Conservation (phyloP, 257 asterid species). For the Plantago ovata region DNA sequence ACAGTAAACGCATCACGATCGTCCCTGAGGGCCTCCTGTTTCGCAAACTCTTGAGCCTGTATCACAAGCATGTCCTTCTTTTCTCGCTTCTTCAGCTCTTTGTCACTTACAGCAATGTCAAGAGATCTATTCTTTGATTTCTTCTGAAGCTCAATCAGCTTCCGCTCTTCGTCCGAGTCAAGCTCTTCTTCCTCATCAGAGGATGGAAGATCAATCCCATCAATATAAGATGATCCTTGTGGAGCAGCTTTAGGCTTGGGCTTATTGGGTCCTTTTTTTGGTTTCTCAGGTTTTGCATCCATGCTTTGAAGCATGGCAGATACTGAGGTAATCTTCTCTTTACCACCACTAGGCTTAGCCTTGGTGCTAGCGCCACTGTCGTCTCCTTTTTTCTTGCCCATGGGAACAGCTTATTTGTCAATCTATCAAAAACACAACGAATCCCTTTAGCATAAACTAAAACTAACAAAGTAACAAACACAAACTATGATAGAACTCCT, state of each 20-base stretch:
- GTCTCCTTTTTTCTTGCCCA: constrained; percentile 69
- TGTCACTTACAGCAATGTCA: constrained; percentile 35
- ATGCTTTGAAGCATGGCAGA: constrained; percentile 61
- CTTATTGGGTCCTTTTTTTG: constrained; percentile 51
- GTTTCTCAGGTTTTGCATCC: constrained; percentile 58
- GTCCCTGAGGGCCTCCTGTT: constrained; percentile 57
- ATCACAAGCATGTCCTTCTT: constrained; percentile 50
- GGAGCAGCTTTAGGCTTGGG: constrained; percentile 50
- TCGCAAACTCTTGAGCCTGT: constrained; percentile 51
- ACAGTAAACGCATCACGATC: constrained; percentile 78
- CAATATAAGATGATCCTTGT: constrained; percentile 40
- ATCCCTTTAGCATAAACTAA: neutral
- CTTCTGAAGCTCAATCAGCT: constrained; percentile 22
- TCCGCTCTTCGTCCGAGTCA: constrained; percentile 32
- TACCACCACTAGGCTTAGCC: constrained; percentile 42
- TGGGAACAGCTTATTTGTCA: constrained; percentile 16
- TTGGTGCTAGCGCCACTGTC: constrained; percentile 42
- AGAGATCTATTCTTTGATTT: constrained; percentile 34
- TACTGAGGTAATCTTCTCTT: constrained; percentile 54
- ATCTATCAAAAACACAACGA: neutral
- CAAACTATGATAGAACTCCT: neutral
- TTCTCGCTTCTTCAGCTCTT: constrained; percentile 59
- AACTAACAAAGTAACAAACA: neutral
- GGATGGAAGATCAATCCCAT: constrained; percentile 56
- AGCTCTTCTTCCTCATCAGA: constrained; percentile 53